Percentiles rank a stretch among this genome's conserved stretches.
phyloP scores from a whole-genome alignment of 148 eudicot species.

The Vaccinium macrocarpon region DNA sequence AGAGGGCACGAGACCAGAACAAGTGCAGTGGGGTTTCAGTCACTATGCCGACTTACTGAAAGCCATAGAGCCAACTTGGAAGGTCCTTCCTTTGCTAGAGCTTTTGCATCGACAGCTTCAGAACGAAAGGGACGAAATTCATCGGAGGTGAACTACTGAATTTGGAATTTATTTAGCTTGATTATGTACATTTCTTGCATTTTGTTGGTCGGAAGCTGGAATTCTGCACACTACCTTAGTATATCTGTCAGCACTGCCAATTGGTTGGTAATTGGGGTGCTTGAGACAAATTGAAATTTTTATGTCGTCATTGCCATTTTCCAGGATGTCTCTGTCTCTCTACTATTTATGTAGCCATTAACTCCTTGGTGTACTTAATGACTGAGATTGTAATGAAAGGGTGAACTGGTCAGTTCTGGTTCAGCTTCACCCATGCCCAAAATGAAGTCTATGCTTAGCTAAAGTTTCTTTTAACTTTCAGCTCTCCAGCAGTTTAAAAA shows the following conservation, averaged over 20 bases:
- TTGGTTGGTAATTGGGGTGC: neutral
- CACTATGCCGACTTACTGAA: conserved; percentile 21
- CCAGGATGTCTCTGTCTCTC: neutral
- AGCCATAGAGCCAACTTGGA: neutral
- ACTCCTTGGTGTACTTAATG: neutral
- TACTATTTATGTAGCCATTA: neutral
- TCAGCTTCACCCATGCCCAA: too few relatives aligned
- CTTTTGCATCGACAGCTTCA: conserved; percentile 32
- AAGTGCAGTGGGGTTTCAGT: conserved; percentile 10
- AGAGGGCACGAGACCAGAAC: conserved; percentile 11
- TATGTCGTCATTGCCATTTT: neutral
- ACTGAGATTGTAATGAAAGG: neutral
- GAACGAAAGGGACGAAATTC: conserved; percentile 15
- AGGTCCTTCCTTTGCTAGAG: conserved; percentile 22
- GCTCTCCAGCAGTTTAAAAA: neutral
- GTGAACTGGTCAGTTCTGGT: neutral
- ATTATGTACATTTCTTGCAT: neutral
- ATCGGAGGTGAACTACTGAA: conserved; percentile 24
- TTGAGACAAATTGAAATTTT: conserved; percentile 3
- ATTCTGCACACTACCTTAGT: neutral
- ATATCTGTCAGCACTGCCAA: neutral
- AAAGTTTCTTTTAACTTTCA: neutral
- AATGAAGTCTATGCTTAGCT: neutral
- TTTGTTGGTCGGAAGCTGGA: neutral
- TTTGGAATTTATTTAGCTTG: neutral